phyloP scores from a whole-genome alignment of 1,284 basidiomycete genomes.

The Boletus mariae region DNA sequence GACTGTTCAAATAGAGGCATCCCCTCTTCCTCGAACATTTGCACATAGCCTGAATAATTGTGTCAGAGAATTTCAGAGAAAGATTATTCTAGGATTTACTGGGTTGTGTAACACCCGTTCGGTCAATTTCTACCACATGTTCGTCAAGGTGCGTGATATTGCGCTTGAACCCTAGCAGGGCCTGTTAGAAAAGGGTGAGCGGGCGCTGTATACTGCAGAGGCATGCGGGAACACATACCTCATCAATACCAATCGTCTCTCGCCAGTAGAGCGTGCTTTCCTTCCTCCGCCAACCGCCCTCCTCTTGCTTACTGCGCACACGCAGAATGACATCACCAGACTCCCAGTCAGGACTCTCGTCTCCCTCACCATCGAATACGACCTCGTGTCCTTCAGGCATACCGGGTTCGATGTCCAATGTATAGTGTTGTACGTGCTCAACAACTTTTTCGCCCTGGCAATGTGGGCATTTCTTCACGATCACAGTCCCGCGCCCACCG shows the following conservation, averaged over 20 bases:
- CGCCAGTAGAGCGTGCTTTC: conserved; percentile 87
- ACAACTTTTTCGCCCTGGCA: conserved; percentile 83
- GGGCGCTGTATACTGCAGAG: background rate
- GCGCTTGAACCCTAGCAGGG: conserved; percentile 75
- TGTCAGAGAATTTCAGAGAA: conserved; percentile 1
- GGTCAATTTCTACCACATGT: conserved; percentile 66
- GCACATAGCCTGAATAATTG: conserved; percentile 60
- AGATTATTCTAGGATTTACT: conserved; percentile 40
- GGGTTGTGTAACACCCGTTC: conserved; percentile 85
- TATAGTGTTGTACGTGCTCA: conserved; percentile 78
- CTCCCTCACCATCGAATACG: conserved; percentile 88
- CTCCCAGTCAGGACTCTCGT: conserved; percentile 91
- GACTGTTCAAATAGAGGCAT: conserved; percentile 74
- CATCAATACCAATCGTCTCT: conserved; percentile 84
- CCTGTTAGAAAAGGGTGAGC: conserved; percentile 41
- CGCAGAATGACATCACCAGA: conserved; percentile 86
- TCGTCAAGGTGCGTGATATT: conserved; percentile 91
- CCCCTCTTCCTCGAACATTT: conserved; percentile 82
- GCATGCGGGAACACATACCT: conserved; percentile 53
- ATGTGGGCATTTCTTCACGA: conserved; percentile 74
- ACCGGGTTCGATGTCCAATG: conserved; percentile 79
- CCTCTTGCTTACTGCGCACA: conserved; percentile 70
- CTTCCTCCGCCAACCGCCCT: conserved; percentile 82
- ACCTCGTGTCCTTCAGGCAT: conserved; percentile 91
- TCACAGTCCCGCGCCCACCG: conserved; percentile 75